Percentiles rank a stretch among this genome's conserved stretches.
Evolutionary conservation across 495 filamentous ascomycete species (phyloP).

Genomic region (Letharia lupina): DNA sequence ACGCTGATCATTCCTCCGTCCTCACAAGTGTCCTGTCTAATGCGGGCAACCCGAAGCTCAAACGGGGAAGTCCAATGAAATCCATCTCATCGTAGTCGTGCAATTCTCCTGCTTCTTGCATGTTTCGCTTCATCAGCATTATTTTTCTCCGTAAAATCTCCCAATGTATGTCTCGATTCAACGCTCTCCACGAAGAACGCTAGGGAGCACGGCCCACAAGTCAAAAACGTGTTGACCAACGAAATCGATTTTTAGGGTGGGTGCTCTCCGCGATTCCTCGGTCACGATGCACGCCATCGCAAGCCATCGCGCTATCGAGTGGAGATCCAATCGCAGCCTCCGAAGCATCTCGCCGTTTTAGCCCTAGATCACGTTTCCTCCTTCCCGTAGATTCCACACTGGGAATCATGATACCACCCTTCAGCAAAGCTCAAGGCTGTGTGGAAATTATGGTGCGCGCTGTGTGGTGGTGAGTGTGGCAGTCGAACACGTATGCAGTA

Average conservation of each 20-base stretch:
- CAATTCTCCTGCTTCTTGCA: background rate
- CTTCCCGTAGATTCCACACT: background rate
- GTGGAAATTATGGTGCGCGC: background rate
- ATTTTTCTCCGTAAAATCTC: background rate
- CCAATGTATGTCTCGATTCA: background rate
- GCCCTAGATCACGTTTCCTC: background rate
- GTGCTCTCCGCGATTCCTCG: slow-evolving; percentile 9
- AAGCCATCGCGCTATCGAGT: slow-evolving; percentile 13
- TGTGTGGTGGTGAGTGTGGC: background rate
- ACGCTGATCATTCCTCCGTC: background rate
- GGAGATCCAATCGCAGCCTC: slow-evolving; percentile 8
- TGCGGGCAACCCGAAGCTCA: slow-evolving; percentile 8
- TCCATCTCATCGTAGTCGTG: background rate
- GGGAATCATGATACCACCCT: background rate
- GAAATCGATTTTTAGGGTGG: slow-evolving; percentile 2
- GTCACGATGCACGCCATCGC: slow-evolving; percentile 13
- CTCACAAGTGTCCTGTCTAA: background rate
- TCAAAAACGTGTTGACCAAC: background rate
- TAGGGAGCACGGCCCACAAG: background rate
- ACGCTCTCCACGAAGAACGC: background rate
- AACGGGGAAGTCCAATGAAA: slow-evolving; percentile 8
- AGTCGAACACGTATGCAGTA: background rate
- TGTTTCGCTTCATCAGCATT: background rate
- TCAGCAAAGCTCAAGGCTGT: background rate
- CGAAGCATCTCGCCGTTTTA: background rate